Evolutionary conservation across 257 asterid species (phyloP).

Genomic region (Solanum paucissectum): DNA sequence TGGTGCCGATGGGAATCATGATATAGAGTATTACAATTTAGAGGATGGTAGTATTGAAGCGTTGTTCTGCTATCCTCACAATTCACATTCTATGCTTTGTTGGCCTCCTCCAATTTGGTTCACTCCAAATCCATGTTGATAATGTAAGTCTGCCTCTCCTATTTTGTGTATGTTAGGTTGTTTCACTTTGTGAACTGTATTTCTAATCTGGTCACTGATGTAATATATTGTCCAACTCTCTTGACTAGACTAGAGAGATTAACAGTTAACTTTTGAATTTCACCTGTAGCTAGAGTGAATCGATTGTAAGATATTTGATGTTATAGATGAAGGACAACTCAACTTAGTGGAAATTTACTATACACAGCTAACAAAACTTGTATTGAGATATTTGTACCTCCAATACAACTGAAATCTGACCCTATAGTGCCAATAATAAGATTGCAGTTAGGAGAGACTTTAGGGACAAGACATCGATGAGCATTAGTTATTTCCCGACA

Average conservation of each 20-base stretch:
- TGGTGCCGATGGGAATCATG: slow-evolving; percentile 41
- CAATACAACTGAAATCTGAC: not conserved
- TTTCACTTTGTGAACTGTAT: not conserved
- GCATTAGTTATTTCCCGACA: not conserved
- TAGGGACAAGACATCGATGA: not conserved
- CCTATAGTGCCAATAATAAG: not conserved
- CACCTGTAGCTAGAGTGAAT: not conserved
- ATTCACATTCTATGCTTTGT: slow-evolving; percentile 20
- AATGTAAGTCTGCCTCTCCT: slow-evolving; percentile 11
- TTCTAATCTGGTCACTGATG: not conserved
- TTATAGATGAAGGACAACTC: not conserved
- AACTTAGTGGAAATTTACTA: not conserved
- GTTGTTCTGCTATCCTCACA: slow-evolving; percentile 40
- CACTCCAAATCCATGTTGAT: slow-evolving; percentile 42
- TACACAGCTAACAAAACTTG: not conserved
- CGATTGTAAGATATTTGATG: not conserved
- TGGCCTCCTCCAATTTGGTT: slow-evolving; percentile 62
- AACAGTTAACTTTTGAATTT: not conserved
- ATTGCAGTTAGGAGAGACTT: not conserved
- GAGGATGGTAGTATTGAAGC: slow-evolving; percentile 37
- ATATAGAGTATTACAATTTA: slow-evolving; percentile 54
- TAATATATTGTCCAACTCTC: not conserved
- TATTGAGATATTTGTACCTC: not conserved
- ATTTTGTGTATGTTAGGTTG: not conserved
- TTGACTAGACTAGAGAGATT: not conserved